phyloP scores from a whole-genome alignment of 2,329 filamentous ascomycete genomes.

The Aureobasidium sp. region DNA sequence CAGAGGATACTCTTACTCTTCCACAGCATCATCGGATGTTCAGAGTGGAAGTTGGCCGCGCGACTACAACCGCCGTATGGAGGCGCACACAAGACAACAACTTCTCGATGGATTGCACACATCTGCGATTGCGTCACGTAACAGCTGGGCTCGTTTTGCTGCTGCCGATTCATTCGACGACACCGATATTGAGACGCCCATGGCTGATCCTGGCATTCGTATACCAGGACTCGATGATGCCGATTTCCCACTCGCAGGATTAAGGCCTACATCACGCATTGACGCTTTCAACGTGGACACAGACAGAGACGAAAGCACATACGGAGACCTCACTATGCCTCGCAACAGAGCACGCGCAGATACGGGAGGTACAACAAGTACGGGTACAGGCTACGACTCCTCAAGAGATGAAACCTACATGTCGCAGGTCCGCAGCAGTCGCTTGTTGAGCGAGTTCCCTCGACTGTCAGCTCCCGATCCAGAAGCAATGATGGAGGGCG shows the following conservation, averaged over 20 bases:
- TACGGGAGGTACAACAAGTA: slow-evolving; percentile 7
- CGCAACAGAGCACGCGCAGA: slow-evolving; percentile 5
- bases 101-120: slow-evolving; percentile 8
- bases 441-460: slow-evolving; percentile 20
- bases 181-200: neutral
- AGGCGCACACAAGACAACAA: slow-evolving; percentile 17
- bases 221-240: slow-evolving; percentile 8
- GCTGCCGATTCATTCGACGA: slow-evolving; percentile 11
- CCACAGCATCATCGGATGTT: slow-evolving; percentile 17
- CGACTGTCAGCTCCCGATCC: slow-evolving; percentile 24
- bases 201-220: neutral
- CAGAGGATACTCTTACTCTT: slow-evolving; percentile 16
- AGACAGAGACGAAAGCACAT: neutral
- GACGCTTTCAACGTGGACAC: neutral
- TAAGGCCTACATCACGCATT: slow-evolving; percentile 2
- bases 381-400: slow-evolving; percentile 9
- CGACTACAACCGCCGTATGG: slow-evolving; percentile 17
- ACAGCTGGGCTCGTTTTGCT: slow-evolving; percentile 12
- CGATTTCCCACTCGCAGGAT: slow-evolving; percentile 6
- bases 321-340: slow-evolving; percentile 8
- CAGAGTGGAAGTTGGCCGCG: slow-evolving; percentile 17
- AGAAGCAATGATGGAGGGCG: slow-evolving; percentile 23
- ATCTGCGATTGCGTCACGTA: slow-evolving; percentile 2
- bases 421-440: neutral
- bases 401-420: slow-evolving; percentile 16